Base-by-base conservation (phyloP, 805 yeast genomes). In the Pichia heedii region DNA sequence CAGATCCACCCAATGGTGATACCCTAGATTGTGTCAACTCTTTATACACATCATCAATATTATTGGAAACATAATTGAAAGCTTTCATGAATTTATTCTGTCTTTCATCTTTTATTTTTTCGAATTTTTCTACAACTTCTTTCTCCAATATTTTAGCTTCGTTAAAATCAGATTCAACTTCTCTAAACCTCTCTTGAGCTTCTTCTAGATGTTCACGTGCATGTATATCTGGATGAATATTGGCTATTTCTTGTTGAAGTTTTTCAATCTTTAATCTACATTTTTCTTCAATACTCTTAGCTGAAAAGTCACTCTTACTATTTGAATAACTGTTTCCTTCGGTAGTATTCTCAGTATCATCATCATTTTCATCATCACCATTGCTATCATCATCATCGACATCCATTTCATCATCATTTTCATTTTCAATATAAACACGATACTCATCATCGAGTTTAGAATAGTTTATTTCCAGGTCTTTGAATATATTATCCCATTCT, bases 1-100 rank as follows among this genome's bases (percentile, higher is more conserved):
- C 97, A n/a, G 93, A 80, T 1, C 97, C 97, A 36, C 97, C 97
- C 24, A 83, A 69, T 2, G 95, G 81, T 27, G 85, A 76, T 0
- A 80, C 74, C 4, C 71, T 63, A 0, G 84, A 74, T 50, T 76
- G 80, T 0, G 97, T 93, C 40, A 93, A 69, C 54, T 89, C 97
- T 56, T 88, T 82, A 62, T 90, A 93, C 10, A 87, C 79, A 0
- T 67, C 63, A 57, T 85, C 94, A 50, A 93, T 82, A 44, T 74
- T 71, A 2, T 68, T 70, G 4, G 90, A 76, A 27, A 90, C 81
- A 54, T 83, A 87, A n/a, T 75, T 71, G 54, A 82, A 88, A 0
- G 95, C 90, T 33, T 70, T 68, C 62, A 75, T 79, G 61, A 90
- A 93, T 27, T 63, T 53, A 7, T 74, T 74, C 45, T 71, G 74